Base-by-base conservation (phyloP, 192 early-diverging fungal genomes). In the Obelidium mucronatum region DNA sequence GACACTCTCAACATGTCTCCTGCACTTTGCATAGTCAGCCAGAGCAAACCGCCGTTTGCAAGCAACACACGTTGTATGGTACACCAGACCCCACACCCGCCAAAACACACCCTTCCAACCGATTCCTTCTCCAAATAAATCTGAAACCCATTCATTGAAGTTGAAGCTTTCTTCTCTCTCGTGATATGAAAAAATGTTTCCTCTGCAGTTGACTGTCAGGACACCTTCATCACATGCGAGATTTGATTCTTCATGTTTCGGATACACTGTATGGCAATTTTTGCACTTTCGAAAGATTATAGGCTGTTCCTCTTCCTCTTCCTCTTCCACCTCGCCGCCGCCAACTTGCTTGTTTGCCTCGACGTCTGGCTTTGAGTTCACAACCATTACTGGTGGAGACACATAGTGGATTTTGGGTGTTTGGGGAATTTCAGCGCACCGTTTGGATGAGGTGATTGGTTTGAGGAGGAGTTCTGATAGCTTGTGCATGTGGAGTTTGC, bases 31-130 rank as follows among this genome's bases (percentile, higher is more conserved):
- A 63, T 53, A 76, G 17, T 83, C 79, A 4, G n/a, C 36, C 51
- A 69, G 68, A 39, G 79, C 42, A 51, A 83, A 80, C 2, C 44
- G 33, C 35, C 59, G 19, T 40, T 60, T 36, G 64, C 83, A 84
- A 1, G 42, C 40, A 19, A 36, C n/a, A 73, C 83, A 84, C 5
- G 28, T 8, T 2, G 74, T 39, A 56, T 81, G 76, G 53, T 84
- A 55, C 30, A 81, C 26, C 11, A 75, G 42, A 19, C 78, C 77
- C 83, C 83, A 84, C 6, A 84, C 68, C 40, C 83, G 62, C 85
- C 85, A 86, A 42, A 79, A 82, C 26, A 79, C 54, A 5, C 74
- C 79, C 51, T 79, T 76, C 85, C 85, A 86, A 26, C 35, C 34
- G 2, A 44, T 15, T 33, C 69, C 42, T 3, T 42, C 33, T 11